A percentile compares a stretch with the other conserved stretches of the same genome.
Evolutionary conservation across 306 rosid species (phyloP).

Genomic region (Fragaria iinumae): DNA sequence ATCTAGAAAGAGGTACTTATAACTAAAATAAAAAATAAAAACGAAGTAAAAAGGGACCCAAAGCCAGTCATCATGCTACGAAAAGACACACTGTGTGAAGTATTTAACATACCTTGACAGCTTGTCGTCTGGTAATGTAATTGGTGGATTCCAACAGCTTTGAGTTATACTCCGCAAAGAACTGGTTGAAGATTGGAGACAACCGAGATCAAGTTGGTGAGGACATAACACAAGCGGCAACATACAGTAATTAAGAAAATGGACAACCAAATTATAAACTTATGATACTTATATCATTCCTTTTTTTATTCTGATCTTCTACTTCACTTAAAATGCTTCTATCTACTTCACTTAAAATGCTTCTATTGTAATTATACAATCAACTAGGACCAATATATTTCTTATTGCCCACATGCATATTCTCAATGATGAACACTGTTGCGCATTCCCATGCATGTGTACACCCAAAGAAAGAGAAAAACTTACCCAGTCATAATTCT

Average conservation of each 20-base stretch:
- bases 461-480: constrained; percentile 2
- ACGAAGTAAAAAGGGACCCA: not conserved
- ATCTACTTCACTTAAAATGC: not conserved
- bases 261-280: not conserved
- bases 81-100: constrained; percentile 17
- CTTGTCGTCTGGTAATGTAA: constrained; percentile 96
- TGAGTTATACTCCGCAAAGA: constrained; percentile 85
- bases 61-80: constrained; percentile 10
- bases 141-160: constrained; percentile 91
- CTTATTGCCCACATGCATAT: not conserved
- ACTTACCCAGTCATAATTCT: constrained; percentile 91
- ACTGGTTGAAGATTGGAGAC: constrained; percentile 40
- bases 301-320: not conserved
- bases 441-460: not conserved
- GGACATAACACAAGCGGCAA: constrained; percentile 9
- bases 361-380: not conserved
- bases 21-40: constrained; percentile 1
- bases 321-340: not conserved
- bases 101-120: constrained; percentile 69
- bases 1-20: not conserved
- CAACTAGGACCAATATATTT: not conserved
- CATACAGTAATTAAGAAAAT: not conserved
- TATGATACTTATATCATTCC: not conserved
- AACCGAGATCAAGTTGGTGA: constrained; percentile 18
- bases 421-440: not conserved